Base-by-base conservation (phyloP, 2,329 filamentous ascomycete genomes). In the Botrytis paeoniae region DNA sequence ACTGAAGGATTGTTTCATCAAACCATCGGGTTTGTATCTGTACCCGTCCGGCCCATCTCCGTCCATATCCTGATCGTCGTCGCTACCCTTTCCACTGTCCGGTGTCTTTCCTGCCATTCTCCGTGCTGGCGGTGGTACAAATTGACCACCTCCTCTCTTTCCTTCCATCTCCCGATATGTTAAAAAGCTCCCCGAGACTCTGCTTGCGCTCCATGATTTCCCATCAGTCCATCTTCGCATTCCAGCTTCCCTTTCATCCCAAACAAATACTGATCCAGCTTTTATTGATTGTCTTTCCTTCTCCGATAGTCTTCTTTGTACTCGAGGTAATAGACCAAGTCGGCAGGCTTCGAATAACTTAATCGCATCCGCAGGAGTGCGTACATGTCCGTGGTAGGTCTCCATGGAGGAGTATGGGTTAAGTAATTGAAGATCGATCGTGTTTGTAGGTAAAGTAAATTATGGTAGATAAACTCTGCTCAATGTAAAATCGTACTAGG, bases 1-100 rank as follows among this genome's bases (percentile, higher is more conserved):
- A 84, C 95, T 98, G 86, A 98, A 99, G 0, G 96, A 98, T 83
- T 99, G 96, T 88, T 99, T 99, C 94, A 98, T 98, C 6, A 99
- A 88, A 0, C 96, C 96, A 79, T 99, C 96, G 16, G 92, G 93
- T 86, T 98, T 99, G 84, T 97, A 97, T 76, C 94, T 87, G 82
- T 97, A 97, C 60, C 94, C 94, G 81, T 97, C 94, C 0, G 93
- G 93, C 14, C 89, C 89, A 79, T 97, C 94, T 72, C 85, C 86
- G 79, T 87, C 88, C 76, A 87, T 83, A 78, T 89, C 92, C 71
- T 93, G 91, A 76, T 94, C 93, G 66, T 96, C 95, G 79, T 97
- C 94, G 80, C 93, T 95, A 41, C 89, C 90, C 76, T 91, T 90
- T 74, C 89, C 90, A 78, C 92, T 94, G 75, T 97, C 94, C 48